Percentiles rank a stretch among this genome's conserved stretches.
Evolutionary conservation across 2,329 filamentous ascomycete species (phyloP).

Genomic region (Arachnomyces sp.): DNA sequence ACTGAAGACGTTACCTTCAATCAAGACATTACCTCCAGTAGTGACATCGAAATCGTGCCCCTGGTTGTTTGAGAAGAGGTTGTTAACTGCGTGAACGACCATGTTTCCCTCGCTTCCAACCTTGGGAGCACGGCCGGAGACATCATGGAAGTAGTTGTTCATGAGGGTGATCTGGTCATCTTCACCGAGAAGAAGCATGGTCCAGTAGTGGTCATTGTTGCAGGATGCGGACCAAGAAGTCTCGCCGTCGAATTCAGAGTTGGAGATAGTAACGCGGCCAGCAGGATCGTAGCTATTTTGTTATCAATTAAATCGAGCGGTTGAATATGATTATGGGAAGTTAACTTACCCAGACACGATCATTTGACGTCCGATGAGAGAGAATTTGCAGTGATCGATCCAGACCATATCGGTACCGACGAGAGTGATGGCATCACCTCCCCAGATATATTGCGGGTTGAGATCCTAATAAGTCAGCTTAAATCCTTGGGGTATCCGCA

Average conservation of each 20-base stretch:
- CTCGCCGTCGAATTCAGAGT: constrained; percentile 50
- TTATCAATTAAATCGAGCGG: constrained; percentile 43
- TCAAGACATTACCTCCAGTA: constrained; percentile 19
- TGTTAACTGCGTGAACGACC: constrained; percentile 35
- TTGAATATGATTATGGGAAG: constrained; percentile 33
- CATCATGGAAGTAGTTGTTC: constrained; percentile 52
- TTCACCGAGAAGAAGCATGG: constrained; percentile 46
- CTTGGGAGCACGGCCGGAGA: constrained; percentile 50
- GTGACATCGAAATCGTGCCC: constrained; percentile 37
- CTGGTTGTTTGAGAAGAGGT: constrained; percentile 31
- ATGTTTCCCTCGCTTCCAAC: constrained; percentile 46
- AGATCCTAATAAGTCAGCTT: constrained; percentile 16
- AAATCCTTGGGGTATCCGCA: no score
- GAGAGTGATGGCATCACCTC: constrained; percentile 48
- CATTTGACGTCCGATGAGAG: constrained; percentile 27
- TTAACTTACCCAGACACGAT: constrained; percentile 19
- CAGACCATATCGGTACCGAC: constrained; percentile 35
- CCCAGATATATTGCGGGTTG: constrained; percentile 51
- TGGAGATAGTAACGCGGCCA: constrained; percentile 49
- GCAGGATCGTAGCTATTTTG: constrained; percentile 37
- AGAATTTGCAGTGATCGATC: constrained; percentile 41
- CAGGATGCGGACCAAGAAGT: constrained; percentile 49
- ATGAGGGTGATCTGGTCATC: constrained; percentile 50
- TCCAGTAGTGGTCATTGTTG: constrained; percentile 53
- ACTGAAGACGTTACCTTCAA: constrained; percentile 42